Base-by-base conservation (phyloP, 352 stramenopile genomes). In the Pelagophyceae sp. region DNA sequence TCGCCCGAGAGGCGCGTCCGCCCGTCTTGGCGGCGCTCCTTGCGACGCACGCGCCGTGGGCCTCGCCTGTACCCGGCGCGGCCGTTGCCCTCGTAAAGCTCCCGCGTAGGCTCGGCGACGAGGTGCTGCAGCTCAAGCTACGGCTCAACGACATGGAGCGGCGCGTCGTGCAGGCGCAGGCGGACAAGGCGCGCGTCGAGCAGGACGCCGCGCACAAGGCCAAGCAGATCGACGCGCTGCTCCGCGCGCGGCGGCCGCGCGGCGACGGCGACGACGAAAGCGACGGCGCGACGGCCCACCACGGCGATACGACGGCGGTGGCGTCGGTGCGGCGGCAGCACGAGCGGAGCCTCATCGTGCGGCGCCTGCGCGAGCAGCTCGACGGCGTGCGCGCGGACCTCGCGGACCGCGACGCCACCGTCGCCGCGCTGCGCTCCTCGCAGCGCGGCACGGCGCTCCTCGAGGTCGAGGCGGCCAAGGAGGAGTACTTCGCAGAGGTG, bases 401-500 rank as follows among this genome's bases (percentile, higher is more conserved):
- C 6, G 29, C 31, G 29, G 61, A 71, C 31, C 29, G 61, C 31
- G 61, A 71, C 29, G 61, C 6, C 29, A n/a, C 6, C 6, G 33
- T 71, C 29, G 3, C 11, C 5, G 2, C 1, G 2, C 27, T 71
- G 19, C 19, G 19, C 19, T 31, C n/a, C n/a, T 71, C 61, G 29
- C 61, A 71, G 29, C 61, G 61, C 3, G 33, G 33, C 61, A 45
- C 31, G 29, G 61, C 33, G 2, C 29, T 71, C 11, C 11, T 71
- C 27, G 61, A 71, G 33, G 29, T 71, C 31, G 61, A 71, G 33
- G 61, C 61, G 11, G 61, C 61, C 29, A 71, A 71, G 25, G 61
- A 71, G 33, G 61, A 71, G 61, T 71, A 71, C 61, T 71, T 38
- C 25, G 61, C 61, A 27, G 61, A 71, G 61, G 33, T 71, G 5